Conservation (phyloP, 148 eudicot species). For the Camellia japonica region DNA sequence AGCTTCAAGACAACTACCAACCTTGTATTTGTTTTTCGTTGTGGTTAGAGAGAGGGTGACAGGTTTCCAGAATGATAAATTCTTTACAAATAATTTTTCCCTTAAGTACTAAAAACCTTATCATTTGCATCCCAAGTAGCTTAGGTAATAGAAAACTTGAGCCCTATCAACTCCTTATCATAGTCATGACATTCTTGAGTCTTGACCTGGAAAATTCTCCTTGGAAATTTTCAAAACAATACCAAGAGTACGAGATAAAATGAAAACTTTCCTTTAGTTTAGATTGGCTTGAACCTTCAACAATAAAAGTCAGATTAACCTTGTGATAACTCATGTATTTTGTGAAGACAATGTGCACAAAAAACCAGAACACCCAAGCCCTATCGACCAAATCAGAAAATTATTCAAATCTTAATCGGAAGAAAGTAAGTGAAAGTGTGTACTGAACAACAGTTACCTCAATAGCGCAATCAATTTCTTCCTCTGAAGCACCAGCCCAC, state of each 20-base stretch:
- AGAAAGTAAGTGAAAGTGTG: background rate
- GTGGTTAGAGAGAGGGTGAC: background rate
- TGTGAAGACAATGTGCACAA: background rate
- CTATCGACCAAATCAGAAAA: background rate
- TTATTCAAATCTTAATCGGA: background rate
- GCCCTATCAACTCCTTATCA: no score
- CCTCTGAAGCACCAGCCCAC: conserved; percentile 29
- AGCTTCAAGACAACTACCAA: background rate
- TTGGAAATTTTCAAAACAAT: background rate
- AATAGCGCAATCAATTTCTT: conserved; percentile 27
- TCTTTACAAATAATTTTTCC: background rate
- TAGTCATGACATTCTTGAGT: no score
- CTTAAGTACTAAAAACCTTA: background rate
- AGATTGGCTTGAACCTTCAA: background rate
- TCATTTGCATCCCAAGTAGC: background rate
- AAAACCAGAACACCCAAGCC: background rate
- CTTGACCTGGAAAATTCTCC: no score
- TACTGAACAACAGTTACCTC: conserved; percentile 15
- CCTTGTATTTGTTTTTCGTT: background rate
- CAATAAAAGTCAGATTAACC: background rate
- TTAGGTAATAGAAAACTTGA: background rate
- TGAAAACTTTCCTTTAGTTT: background rate
- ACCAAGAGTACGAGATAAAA: background rate
- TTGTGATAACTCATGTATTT: background rate
- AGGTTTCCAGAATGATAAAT: background rate